Conservation (phyloP, 2,329 filamentous ascomycete genomes). For the Fusarium solani-melongenae region DNA sequence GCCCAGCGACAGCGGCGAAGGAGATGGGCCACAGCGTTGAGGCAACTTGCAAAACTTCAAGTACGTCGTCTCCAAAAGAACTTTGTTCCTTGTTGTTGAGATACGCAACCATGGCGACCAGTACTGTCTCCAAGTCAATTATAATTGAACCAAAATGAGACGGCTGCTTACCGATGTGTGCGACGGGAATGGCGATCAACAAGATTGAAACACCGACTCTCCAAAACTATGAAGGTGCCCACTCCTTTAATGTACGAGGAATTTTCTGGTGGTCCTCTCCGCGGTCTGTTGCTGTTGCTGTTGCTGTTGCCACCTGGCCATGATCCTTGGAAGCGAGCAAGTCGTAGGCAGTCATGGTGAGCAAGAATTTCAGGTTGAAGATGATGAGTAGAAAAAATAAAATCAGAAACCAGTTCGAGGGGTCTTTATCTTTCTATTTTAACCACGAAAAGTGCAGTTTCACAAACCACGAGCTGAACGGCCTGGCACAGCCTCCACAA, state of each 20-base stretch:
- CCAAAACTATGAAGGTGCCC: neutral
- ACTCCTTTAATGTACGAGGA: neutral
- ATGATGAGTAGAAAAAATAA: neutral
- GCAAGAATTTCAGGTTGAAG: neutral
- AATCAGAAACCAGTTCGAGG: neutral
- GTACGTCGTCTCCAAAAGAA: neutral
- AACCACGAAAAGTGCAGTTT: neutral
- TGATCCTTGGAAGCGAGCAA: neutral
- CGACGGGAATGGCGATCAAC: neutral
- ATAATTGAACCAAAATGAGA: neutral
- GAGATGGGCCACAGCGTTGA: constrained; percentile 19
- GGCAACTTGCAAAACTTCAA: neutral
- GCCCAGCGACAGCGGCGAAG: neutral
- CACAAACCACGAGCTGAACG: neutral
- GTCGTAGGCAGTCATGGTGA: neutral
- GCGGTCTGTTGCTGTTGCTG: no score
- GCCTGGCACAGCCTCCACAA: neutral
- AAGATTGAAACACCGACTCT: neutral
- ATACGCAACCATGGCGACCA: neutral
- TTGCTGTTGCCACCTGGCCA: neutral
- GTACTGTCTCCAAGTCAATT: neutral
- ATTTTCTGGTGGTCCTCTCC: neutral
- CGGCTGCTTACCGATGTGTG: neutral
- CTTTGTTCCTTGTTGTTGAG: neutral
- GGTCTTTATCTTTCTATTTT: neutral